Evolutionary conservation across 495 filamentous ascomycete species (phyloP), one percentile per base, ranked within the genome.

Genomic region (Penicillium cinerascens): DNA sequence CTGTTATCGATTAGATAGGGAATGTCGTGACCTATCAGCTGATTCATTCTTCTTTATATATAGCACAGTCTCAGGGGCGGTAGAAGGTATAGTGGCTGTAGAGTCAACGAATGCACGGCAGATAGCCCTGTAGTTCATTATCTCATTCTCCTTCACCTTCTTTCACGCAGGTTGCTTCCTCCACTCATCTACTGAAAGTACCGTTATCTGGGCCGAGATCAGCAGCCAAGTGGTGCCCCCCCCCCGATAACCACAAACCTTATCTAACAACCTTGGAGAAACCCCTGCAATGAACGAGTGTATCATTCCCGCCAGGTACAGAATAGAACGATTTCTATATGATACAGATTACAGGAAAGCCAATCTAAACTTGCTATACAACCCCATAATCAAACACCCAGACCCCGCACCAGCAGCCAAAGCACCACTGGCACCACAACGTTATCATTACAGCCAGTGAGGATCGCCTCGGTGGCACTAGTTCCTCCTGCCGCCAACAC

Each of bases 361-460:
- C 51, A 52, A 46, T 40, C 45, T n/a, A 25, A 17, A 33, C 23
- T 23, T 35, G 47, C 27, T 47, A 47, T 53, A 51, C 26, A 42
- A 38, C 49, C 44, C 61, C 47, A 37, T 49, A 23, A 54, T 72
- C 77, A 93, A 49, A 95, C 68, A 35, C 81, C 80, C 59, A 95
- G 69, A 5, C 86, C 86, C 60, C 90, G 85, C 52, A 96, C 91
- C 56, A 93, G 79, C 60, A 89, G 76, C 93, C 93, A 99, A 44
- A 97, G 70, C 48, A 95, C 86, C 37, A 97, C 82, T n/a, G 95
- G 95, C 55, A 97, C 93, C 48, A 97, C 82, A 22, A 99, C 92
- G 76, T 99, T 99, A 74, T 99, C 93, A 77, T 99, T 99, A 44
- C 91, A 93, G 10, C 93, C 95, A 41, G 95, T 97, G 49, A 97